phyloP scores from a whole-genome alignment of 1,139 yeast genomes.

The Saccharomyces hybrid region DNA sequence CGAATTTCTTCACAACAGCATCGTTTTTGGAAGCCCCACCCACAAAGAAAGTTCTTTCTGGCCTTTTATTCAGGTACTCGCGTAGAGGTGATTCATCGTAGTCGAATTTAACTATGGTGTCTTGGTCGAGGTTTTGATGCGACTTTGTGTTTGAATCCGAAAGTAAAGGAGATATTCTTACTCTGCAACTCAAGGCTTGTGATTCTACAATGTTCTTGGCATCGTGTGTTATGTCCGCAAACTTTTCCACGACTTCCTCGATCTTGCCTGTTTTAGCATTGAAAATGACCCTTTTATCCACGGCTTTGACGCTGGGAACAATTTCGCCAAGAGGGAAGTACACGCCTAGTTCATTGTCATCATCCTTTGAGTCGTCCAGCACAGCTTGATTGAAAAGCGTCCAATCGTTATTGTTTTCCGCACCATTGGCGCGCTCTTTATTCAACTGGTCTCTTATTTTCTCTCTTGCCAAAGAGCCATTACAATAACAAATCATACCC shows the following conservation, averaged over 20 bases:
- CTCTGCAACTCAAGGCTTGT: conserved; percentile 77
- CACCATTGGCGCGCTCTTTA: conserved; percentile 24
- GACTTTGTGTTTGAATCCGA: conserved; percentile 14
- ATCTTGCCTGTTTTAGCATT: conserved; percentile 29
- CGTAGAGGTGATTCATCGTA: conserved; percentile 24
- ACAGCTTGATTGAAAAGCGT: conserved; percentile 53
- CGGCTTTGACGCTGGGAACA: conserved; percentile 69
- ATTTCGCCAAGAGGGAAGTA: conserved; percentile 87
- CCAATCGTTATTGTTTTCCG: conserved; percentile 42
- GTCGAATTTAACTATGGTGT: conserved; percentile 27
- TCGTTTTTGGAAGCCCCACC: conserved; percentile 80
- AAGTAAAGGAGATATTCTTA: conserved; percentile 70
- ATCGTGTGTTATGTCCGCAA: conserved; percentile 48
- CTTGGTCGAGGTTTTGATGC: conserved; percentile 6
- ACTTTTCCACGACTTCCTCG: conserved; percentile 25
- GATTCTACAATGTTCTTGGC: conserved; percentile 75
- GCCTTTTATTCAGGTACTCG: conserved; percentile 37
- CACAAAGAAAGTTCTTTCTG: conserved; percentile 68
- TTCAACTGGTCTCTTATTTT: conserved; percentile 60
- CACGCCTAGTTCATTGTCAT: conserved; percentile 53
- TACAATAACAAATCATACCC: conserved; percentile 95
- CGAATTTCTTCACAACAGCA: conserved; percentile 61
- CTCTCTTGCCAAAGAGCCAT: conserved; percentile 85
- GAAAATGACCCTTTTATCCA: conserved; percentile 44
- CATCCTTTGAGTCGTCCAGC: conserved; percentile 18